phyloP scores from a whole-genome alignment of 2,329 filamentous ascomycete genomes.

The Cadophora malorum region DNA sequence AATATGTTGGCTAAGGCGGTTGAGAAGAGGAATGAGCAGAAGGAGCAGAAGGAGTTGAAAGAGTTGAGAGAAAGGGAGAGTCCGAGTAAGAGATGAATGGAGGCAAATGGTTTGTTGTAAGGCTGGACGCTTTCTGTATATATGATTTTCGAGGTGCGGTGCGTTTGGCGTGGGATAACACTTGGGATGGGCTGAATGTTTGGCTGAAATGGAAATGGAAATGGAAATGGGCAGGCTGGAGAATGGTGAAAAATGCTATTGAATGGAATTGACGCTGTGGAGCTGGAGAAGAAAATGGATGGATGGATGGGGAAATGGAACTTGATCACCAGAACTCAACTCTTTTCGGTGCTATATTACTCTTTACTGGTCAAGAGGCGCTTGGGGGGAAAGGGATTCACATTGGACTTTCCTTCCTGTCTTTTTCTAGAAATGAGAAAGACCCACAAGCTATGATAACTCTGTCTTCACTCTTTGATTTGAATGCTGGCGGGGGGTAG shows the following conservation, averaged over 20 bases:
- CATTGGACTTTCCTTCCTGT: background rate
- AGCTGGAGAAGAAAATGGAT: too few relatives aligned
- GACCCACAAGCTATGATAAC: background rate
- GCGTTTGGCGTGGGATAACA: constrained; percentile 3
- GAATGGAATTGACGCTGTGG: background rate
- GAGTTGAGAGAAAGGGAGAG: constrained; percentile 3
- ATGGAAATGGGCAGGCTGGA: background rate
- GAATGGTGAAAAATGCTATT: background rate
- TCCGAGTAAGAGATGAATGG: background rate
- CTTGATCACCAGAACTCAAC: too few relatives aligned
- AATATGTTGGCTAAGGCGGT: constrained; percentile 33
- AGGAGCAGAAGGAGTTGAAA: constrained; percentile 14
- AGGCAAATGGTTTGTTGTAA: too few relatives aligned
- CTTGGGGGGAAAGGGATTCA: too few relatives aligned
- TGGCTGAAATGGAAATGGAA: too few relatives aligned
- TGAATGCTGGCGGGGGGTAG: too few relatives aligned
- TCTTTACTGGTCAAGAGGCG: too few relatives aligned
- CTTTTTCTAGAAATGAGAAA: constrained; percentile 11
- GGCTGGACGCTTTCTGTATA: too few relatives aligned
- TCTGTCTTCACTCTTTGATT: too few relatives aligned
- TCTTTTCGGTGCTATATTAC: too few relatives aligned
- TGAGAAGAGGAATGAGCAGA: constrained; percentile 33
- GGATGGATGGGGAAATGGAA: too few relatives aligned
- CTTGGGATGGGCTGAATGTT: background rate
- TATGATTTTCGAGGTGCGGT: background rate